phyloP scores from a whole-genome alignment of 1,139 yeast genomes.

The Arxiozyma slooffiae region DNA sequence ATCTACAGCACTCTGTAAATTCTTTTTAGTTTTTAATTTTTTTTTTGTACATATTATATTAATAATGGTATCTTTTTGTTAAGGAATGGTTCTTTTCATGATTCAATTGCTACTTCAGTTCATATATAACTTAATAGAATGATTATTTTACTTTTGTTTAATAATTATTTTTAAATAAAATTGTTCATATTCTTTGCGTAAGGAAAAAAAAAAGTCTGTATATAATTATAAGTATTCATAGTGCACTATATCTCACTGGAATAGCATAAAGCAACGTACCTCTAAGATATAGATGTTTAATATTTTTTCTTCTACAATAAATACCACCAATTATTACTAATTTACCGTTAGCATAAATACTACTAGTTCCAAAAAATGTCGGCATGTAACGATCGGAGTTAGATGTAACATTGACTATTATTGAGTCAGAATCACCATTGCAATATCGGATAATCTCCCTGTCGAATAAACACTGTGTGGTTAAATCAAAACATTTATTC shows the following conservation, averaged over 20 bases:
- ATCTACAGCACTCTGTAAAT: no score
- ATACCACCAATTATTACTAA: conserved; percentile 19
- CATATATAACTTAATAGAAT: no score
- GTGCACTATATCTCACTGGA: background rate
- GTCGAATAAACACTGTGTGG: conserved; percentile 5
- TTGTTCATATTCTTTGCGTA: background rate
- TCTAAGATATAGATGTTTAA: conserved; percentile 14
- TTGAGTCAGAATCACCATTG: background rate
- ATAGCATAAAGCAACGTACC: conserved; percentile 14
- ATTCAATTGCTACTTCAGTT: no score
- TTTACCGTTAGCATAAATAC: conserved; percentile 12
- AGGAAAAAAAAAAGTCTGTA: no score
- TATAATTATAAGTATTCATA: background rate
- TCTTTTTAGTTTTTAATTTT: no score
- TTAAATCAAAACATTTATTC: conserved; percentile 5
- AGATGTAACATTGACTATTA: background rate
- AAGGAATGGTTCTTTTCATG: no score
- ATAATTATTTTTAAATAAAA: no score
- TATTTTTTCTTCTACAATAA: conserved; percentile 9
- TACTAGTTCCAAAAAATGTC: conserved; percentile 11
- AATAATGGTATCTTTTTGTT: no score
- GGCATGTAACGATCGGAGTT: background rate
- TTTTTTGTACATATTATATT: no score
- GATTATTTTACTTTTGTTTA: no score
- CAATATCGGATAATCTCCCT: background rate